These are phyloP conservation scores for Casuarina cunninghamiana DNA, from an alignment of 306 rosid genomes.

Conservation along the genomic window DNA sequence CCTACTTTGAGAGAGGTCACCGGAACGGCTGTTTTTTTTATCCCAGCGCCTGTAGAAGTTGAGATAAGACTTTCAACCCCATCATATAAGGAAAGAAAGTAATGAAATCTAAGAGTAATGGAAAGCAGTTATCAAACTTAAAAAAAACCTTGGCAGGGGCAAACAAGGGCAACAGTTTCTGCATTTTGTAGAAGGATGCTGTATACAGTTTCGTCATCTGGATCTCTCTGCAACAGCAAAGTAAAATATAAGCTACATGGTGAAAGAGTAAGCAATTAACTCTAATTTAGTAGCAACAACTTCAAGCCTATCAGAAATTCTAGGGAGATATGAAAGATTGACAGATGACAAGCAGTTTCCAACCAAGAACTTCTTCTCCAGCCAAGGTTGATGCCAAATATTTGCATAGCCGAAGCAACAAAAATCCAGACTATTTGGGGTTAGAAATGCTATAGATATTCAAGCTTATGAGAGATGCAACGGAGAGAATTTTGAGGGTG, in stretches of 20 bases:
- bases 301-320: not conserved
- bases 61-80: conserved; percentile 4
- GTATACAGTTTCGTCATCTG: conserved; percentile 49
- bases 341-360: not conserved
- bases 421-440: not conserved
- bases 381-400: not conserved
- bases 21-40: conserved; percentile 48
- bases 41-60: conserved; percentile 40
- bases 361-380: not conserved
- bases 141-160: conserved; percentile 54
- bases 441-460: no score
- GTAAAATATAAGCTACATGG: not conserved
- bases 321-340: not conserved
- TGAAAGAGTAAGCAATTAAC: conserved; percentile 5
- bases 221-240: conserved; percentile 42
- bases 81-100: conserved; percentile 10
- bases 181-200: conserved; percentile 84
- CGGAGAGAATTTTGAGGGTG: not conserved
- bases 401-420: not conserved
- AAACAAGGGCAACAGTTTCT: conserved; percentile 82
- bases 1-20: conserved; percentile 80
- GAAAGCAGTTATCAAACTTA: not conserved
- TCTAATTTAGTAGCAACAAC: not conserved
- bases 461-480: not conserved
- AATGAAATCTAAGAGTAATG: not conserved